Percentiles rank a stretch among this genome's conserved stretches.
These are phyloP conservation scores for Cutaneotrichosporon arboriforme DNA, from an alignment of 1,284 basidiomycete species.

Conservation along the genomic window DNA sequence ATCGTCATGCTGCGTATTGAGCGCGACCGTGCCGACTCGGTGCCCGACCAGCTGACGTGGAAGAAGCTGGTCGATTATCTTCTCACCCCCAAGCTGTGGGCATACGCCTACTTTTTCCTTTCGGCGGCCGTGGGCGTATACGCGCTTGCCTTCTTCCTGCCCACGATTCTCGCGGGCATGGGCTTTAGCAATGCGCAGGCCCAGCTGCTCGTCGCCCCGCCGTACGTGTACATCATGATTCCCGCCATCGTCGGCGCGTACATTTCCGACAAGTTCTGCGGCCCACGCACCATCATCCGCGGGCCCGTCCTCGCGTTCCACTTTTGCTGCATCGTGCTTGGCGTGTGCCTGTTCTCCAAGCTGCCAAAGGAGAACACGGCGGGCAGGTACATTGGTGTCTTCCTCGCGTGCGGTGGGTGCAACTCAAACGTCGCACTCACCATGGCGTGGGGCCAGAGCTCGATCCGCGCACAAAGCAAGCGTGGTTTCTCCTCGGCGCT, in stretches of 20 bases:
- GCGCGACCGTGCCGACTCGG: slow-evolving; percentile 49
- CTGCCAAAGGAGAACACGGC: slow-evolving; percentile 20
- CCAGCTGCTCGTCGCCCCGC: slow-evolving; percentile 47
- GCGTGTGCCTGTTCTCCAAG: slow-evolving; percentile 17
- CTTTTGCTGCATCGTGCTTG: slow-evolving; percentile 9
- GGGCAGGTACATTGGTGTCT: slow-evolving; percentile 46
- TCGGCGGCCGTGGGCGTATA: slow-evolving; percentile 19
- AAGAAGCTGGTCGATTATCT: slow-evolving; percentile 40
- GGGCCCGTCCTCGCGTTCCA: slow-evolving; percentile 9
- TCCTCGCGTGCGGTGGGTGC: slow-evolving; percentile 46
- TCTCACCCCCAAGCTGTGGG: slow-evolving; percentile 48
- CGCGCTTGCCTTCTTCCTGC: slow-evolving; percentile 46
- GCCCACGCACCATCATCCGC: slow-evolving; percentile 2
- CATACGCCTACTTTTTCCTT: slow-evolving; percentile 47
- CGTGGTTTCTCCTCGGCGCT: slow-evolving; percentile 43
- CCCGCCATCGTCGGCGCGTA: slow-evolving; percentile 41
- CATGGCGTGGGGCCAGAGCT: slow-evolving; percentile 44
- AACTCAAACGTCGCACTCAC: slow-evolving; percentile 37
- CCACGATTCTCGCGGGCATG: slow-evolving; percentile 23
- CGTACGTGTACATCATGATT: slow-evolving; percentile 44
- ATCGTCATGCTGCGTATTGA: slow-evolving; percentile 48
- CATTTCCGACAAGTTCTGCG: slow-evolving; percentile 38
- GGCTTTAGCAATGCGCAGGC: slow-evolving; percentile 27
- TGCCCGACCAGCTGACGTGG: slow-evolving; percentile 44
- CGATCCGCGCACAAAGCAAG: slow-evolving; percentile 49